These are phyloP conservation scores for Talaromyces nanjingensis DNA, from an alignment of 495 filamentous ascomycete species.

Conservation along the genomic window DNA sequence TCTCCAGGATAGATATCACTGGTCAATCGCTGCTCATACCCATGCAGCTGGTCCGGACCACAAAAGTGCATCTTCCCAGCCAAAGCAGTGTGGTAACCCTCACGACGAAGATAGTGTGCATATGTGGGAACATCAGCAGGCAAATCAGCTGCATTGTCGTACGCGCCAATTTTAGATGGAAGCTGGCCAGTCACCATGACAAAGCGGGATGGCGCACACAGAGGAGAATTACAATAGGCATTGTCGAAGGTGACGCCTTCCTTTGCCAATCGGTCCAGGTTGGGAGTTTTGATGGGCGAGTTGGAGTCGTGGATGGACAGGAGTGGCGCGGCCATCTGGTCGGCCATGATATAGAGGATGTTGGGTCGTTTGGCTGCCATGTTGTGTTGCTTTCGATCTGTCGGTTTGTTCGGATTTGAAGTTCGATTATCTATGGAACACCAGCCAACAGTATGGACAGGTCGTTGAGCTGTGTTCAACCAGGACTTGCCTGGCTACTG, in stretches of 20 bases:
- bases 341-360: slow-evolving; percentile 85
- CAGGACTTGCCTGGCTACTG: neutral
- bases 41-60: slow-evolving; percentile 79
- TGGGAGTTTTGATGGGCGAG: slow-evolving; percentile 78
- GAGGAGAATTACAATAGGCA: slow-evolving; percentile 82
- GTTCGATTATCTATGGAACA: neutral
- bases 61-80: slow-evolving; percentile 96
- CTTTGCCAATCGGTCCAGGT: slow-evolving; percentile 72
- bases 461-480: neutral
- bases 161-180: slow-evolving; percentile 78
- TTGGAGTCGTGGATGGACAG: slow-evolving; percentile 75
- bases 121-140: slow-evolving; percentile 74
- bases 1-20: slow-evolving; percentile 89
- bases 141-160: slow-evolving; percentile 77
- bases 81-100: slow-evolving; percentile 81
- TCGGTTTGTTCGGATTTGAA: neutral
- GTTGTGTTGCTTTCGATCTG: slow-evolving; percentile 4
- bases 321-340: slow-evolving; percentile 81
- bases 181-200: slow-evolving; percentile 84
- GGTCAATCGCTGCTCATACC: slow-evolving; percentile 83
- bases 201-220: slow-evolving; percentile 84
- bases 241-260: slow-evolving; percentile 78
- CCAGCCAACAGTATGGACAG: neutral
- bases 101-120: slow-evolving; percentile 77
- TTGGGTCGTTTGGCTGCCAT: slow-evolving; percentile 54